A percentile compares a stretch with the other conserved stretches of the same genome.
phyloP scores from a whole-genome alignment of 1,284 basidiomycete species.

The Crepidotus sp. region DNA sequence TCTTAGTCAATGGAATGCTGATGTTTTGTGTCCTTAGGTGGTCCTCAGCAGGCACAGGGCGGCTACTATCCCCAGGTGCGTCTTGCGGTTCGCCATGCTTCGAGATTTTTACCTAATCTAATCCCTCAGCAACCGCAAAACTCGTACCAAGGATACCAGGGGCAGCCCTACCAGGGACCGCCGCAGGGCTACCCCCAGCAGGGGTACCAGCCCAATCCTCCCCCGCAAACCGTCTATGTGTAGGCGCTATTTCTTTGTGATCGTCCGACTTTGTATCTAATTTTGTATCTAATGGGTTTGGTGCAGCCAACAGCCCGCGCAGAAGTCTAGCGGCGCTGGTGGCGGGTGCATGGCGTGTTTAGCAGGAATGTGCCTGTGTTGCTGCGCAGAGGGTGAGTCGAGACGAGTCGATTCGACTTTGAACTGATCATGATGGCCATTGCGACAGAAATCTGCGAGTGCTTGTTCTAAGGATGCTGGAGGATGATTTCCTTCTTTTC shows the following conservation, averaged over 20 bases:
- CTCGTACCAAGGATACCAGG: conserved; percentile 42
- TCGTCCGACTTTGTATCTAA: background rate
- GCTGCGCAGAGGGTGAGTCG: conserved; percentile 61
- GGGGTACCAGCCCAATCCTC: conserved; percentile 59
- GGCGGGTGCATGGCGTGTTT: conserved; percentile 60
- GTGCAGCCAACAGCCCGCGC: conserved; percentile 44
- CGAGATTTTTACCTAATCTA: background rate
- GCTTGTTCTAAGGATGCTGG: conserved; percentile 41
- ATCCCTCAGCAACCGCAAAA: conserved; percentile 50
- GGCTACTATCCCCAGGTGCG: conserved; percentile 66
- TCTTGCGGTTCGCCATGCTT: background rate
- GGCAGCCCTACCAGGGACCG: conserved; percentile 27
- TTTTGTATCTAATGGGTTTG: background rate
- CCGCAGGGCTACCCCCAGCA: conserved; percentile 35
- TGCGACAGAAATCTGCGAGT: conserved; percentile 61
- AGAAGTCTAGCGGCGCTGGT: conserved; percentile 31
- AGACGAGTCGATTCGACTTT: conserved; percentile 4
- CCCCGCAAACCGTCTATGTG: conserved; percentile 71
- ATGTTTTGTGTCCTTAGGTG: conserved; percentile 26
- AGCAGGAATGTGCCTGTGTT: conserved; percentile 64
- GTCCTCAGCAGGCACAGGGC: conserved; percentile 52
- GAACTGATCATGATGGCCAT: background rate
- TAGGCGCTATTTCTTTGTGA: conserved; percentile 26
- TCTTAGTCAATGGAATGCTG: background rate
- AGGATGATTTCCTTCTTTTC: background rate